These are phyloP conservation scores for Ophiostoma montium DNA, from an alignment of 2,329 filamentous ascomycete genomes.

Conservation along the genomic window DNA sequence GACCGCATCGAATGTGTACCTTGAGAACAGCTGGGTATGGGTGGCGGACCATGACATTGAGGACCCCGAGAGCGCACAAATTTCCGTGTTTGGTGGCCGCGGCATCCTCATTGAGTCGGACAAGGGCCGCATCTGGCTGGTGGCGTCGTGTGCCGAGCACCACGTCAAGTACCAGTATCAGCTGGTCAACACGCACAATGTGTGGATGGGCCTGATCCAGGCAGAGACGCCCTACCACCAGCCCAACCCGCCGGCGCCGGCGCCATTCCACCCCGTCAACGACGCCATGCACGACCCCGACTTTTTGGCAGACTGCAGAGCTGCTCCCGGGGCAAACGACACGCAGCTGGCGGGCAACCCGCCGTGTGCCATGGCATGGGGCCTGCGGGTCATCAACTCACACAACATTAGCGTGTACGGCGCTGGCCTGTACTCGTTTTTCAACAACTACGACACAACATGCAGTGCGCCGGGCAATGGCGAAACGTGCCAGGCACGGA, in stretches of 20 bases:
- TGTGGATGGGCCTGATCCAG: conserved; percentile 47
- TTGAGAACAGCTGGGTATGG: conserved; percentile 39
- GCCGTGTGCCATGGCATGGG: conserved; percentile 46
- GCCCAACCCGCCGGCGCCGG: conserved; percentile 38
- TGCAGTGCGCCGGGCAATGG: conserved; percentile 23
- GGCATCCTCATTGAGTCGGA: conserved; percentile 24
- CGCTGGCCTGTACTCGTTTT: conserved; percentile 45
- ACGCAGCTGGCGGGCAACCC: conserved; percentile 14
- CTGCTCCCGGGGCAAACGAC: conserved; percentile 6
- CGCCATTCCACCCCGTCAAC: conserved; percentile 32
- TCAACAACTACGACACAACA: conserved; percentile 39
- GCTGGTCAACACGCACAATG: conserved; percentile 38
- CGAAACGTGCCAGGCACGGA: conserved; percentile 27
- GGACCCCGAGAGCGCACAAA: conserved; percentile 17
- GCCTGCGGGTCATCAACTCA: conserved; percentile 41
- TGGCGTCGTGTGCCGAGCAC: conserved; percentile 47
- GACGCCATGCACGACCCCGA: conserved; percentile 28
- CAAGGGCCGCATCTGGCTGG: conserved; percentile 37
- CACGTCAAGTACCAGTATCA: conserved; percentile 50
- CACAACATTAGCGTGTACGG: conserved; percentile 40
- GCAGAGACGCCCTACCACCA: conserved; percentile 57
- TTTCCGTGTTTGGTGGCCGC: conserved; percentile 21
- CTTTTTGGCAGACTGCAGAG: conserved; percentile 31
- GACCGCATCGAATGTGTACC: conserved; percentile 23
- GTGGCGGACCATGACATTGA: conserved; percentile 38